phyloP scores from a whole-genome alignment of 352 stramenopile species.

The Globisporangium nodosum region DNA sequence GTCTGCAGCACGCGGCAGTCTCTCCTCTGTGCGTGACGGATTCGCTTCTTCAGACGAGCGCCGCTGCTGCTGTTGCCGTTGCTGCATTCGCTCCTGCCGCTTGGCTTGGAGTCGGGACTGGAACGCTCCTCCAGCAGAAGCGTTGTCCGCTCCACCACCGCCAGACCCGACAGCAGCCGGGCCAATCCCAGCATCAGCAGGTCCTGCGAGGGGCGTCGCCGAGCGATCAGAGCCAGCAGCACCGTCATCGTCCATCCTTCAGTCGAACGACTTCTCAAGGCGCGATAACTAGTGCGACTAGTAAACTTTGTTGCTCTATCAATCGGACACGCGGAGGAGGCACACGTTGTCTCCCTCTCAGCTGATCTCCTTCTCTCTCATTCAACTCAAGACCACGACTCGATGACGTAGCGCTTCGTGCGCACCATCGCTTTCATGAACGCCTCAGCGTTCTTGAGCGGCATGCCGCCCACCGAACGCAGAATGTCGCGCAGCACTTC shows the following conservation, averaged over 20 bases:
- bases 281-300: not conserved
- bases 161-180: not conserved
- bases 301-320: not conserved
- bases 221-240: not conserved
- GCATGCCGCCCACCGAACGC: conserved; percentile 64
- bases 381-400: conserved; percentile 69
- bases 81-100: conserved; percentile 38
- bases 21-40: not conserved
- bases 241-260: not conserved
- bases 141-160: not conserved
- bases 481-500: conserved; percentile 86
- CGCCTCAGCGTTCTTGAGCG: conserved; percentile 51
- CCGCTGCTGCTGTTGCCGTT: conserved; percentile 13
- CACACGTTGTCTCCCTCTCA: not conserved
- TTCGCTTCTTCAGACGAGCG: not conserved
- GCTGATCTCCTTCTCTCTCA: not conserved
- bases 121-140: conserved; percentile 10
- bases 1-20: not conserved
- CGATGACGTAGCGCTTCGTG: conserved; percentile 80
- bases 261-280: not conserved
- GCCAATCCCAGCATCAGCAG: not conserved
- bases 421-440: conserved; percentile 71
- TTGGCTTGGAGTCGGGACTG: conserved; percentile 60
- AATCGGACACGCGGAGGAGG: not conserved
- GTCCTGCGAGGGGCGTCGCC: not conserved